Percentiles rank a stretch among this genome's conserved stretches.
phyloP scores from a whole-genome alignment of 1,284 basidiomycete genomes.

The Cryptococcus jaspeensis region DNA sequence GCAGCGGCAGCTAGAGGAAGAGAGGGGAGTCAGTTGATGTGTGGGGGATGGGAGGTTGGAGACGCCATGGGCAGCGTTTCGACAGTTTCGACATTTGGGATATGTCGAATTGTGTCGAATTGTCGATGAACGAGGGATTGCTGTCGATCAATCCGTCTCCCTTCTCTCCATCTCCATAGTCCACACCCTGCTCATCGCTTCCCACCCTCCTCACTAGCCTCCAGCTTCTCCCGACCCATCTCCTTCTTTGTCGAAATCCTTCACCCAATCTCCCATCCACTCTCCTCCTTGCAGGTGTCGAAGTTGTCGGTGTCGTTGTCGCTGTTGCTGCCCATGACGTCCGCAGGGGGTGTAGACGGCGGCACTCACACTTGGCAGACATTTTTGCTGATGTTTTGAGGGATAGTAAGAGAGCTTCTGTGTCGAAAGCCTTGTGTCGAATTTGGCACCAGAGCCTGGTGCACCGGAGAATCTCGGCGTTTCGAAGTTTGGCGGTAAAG shows the following conservation, averaged over 20 bases:
- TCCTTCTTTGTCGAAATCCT: not conserved
- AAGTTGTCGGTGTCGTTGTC: not conserved
- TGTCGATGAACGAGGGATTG: not conserved
- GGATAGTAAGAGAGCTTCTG: slow-evolving; percentile 9
- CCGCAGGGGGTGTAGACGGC: not conserved
- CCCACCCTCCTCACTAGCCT: not conserved
- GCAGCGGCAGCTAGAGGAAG: slow-evolving; percentile 53
- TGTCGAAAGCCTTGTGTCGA: not conserved
- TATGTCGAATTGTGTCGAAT: not conserved
- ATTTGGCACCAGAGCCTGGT: too few relatives aligned
- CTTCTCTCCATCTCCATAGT: not conserved
- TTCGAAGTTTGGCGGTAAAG: too few relatives aligned
- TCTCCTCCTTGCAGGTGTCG: not conserved
- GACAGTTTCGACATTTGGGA: not conserved
- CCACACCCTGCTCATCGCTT: not conserved
- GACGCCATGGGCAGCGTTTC: not conserved
- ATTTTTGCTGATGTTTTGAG: slow-evolving; percentile 24
- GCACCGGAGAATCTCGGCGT: too few relatives aligned
- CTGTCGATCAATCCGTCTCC: not conserved
- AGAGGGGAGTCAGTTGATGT: not conserved
- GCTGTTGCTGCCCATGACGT: not conserved
- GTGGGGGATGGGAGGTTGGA: not conserved
- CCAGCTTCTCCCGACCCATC: not conserved
- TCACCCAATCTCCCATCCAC: not conserved
- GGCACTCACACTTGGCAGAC: slow-evolving; percentile 46